Percentiles rank a stretch among this genome's conserved stretches.
Conservation (phyloP, 164 flowering plant genomes). For the Macadamia tetraphylla region DNA sequence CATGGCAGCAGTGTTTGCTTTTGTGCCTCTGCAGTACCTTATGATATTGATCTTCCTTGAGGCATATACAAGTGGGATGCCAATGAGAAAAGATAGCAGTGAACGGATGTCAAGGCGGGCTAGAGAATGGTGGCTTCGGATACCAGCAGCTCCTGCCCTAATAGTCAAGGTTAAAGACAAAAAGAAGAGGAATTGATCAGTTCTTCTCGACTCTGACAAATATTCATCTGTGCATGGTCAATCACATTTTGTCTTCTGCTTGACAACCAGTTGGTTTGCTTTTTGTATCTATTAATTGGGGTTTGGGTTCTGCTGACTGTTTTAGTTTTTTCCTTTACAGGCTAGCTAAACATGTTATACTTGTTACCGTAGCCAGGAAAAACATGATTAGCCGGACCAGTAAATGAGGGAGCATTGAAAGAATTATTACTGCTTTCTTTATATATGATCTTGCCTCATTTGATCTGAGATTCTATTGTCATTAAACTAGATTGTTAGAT, state of each 20-base stretch:
- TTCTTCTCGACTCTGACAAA: neutral
- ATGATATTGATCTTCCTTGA: constrained; percentile 41
- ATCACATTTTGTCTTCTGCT: neutral
- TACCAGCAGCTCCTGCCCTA: constrained; percentile 87
- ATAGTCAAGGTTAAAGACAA: constrained; percentile 46
- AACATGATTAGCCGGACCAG: no score
- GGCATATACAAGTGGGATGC: constrained; percentile 68
- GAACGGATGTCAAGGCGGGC: constrained; percentile 49
- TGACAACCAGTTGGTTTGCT: no score
- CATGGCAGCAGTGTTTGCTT: constrained; percentile 38
- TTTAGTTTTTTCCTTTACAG: no score
- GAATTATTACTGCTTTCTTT: no score
- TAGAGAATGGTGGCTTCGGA: constrained; percentile 83
- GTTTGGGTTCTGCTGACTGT: no score
- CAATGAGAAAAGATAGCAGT: constrained; percentile 54
- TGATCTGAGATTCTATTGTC: no score
- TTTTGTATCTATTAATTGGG: no score
- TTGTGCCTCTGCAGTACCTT: constrained; percentile 45
- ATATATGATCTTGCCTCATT: no score
- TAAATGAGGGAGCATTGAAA: no score
- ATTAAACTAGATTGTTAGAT: no score
- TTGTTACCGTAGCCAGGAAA: no score
- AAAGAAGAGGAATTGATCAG: constrained; percentile 42
- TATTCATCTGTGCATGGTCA: constrained; percentile 2
- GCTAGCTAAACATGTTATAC: no score